These are phyloP conservation scores for Ricinus communis DNA, from an alignment of 345 rosid genomes.

Conservation along the genomic window DNA sequence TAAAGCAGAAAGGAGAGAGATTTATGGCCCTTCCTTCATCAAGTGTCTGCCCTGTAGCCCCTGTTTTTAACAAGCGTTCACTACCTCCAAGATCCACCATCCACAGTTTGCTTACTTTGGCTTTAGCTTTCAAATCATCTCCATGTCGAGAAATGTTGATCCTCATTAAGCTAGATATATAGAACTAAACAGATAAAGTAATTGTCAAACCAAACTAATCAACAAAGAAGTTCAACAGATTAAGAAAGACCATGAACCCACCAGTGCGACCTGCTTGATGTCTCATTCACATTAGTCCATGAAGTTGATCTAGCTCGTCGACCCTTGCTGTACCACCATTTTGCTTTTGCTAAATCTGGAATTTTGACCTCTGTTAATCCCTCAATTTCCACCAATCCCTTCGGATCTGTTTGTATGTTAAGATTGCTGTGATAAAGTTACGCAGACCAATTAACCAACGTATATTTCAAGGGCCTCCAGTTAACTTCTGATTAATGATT, in stretches of 20 bases:
- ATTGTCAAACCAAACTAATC: conserved; percentile 38
- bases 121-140: conserved; percentile 50
- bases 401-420: conserved; percentile 82
- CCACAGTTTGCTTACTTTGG: conserved; percentile 86
- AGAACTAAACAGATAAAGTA: conserved; percentile 56
- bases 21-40: conserved; percentile 91
- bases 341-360: conserved; percentile 57
- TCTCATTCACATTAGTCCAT: conserved; percentile 83
- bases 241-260: conserved; percentile 40
- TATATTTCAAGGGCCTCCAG: background rate
- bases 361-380: conserved; percentile 76
- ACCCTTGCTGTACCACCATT: conserved; percentile 81
- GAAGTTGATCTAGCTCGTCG: conserved; percentile 73
- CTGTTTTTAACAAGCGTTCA: conserved; percentile 77
- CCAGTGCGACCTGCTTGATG: conserved; percentile 96
- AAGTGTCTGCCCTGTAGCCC: conserved; percentile 76
- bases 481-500: background rate
- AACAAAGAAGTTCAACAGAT: conserved; percentile 8
- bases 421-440: conserved; percentile 64
- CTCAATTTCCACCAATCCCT: conserved; percentile 78
- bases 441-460: conserved; percentile 29
- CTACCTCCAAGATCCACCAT: conserved; percentile 99
- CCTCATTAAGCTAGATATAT: conserved; percentile 78
- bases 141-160: conserved; percentile 62
- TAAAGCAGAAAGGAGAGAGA: conserved; percentile 90